These are phyloP conservation scores for Onygenales sp. DNA, from an alignment of 2,329 filamentous ascomycete species.

Conservation along the genomic window DNA sequence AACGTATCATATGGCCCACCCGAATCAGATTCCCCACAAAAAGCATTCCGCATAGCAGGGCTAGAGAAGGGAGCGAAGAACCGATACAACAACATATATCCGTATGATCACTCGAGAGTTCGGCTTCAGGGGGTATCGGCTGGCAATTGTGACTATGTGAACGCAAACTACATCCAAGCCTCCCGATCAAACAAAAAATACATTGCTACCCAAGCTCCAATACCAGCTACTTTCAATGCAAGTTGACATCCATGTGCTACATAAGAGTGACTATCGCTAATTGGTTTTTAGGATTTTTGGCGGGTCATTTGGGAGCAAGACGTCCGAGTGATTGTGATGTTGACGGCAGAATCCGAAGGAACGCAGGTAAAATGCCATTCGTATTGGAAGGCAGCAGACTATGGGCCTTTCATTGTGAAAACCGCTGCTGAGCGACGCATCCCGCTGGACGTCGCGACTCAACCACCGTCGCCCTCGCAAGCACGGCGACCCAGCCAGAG, in stretches of 20 bases:
- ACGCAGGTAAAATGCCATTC: slow-evolving; percentile 91
- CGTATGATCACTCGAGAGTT: slow-evolving; percentile 88
- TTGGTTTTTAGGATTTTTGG: slow-evolving; percentile 72
- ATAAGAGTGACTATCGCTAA: neutral
- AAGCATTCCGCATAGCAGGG: slow-evolving; percentile 65
- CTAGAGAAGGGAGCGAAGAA: slow-evolving; percentile 95
- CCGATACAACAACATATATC: slow-evolving; percentile 94
- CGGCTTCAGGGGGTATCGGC: slow-evolving; percentile 58
- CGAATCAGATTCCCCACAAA: slow-evolving; percentile 27
- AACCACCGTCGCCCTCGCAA: slow-evolving; percentile 25
- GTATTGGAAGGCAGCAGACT: slow-evolving; percentile 77
- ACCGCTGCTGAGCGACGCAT: slow-evolving; percentile 73
- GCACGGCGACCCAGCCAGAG: slow-evolving; percentile 27
- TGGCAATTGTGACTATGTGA: slow-evolving; percentile 83
- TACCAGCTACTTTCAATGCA: slow-evolving; percentile 85
- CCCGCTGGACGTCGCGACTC: slow-evolving; percentile 51
- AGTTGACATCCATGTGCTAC: slow-evolving; percentile 25
- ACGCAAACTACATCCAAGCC: slow-evolving; percentile 78
- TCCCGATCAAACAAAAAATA: slow-evolving; percentile 81
- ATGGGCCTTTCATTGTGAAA: slow-evolving; percentile 67
- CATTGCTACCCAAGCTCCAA: slow-evolving; percentile 88
- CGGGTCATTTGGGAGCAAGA: slow-evolving; percentile 96
- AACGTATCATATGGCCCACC: slow-evolving; percentile 48
- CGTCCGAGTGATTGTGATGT: slow-evolving; percentile 87
- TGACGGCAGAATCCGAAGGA: slow-evolving; percentile 88